Base-by-base conservation (phyloP, 164 flowering plant genomes). In the Dillenia turbinata region DNA sequence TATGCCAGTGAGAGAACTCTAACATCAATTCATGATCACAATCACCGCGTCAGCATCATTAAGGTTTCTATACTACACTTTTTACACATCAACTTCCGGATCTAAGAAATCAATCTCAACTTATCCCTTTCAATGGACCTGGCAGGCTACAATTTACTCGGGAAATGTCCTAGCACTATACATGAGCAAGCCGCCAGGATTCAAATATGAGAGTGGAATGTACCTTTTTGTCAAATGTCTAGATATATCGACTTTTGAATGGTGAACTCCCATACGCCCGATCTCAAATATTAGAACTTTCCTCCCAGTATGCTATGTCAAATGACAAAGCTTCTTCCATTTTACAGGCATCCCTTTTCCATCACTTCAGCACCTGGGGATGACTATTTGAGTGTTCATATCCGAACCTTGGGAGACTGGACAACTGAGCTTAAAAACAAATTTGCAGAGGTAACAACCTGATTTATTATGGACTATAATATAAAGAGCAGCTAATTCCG, bases 281-380 rank as follows among this genome's bases (percentile, higher is more conserved):
- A 24, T 46, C 10, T 11, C 13, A n/a, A 57, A 48, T 14, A 47
- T 46, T 11, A 24, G n/a, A 13, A 10, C 40, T 33, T 33, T 33
- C 40, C 6, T 26, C 40, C 40, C 40, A 33, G 40, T 33, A 33
- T 33, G 40, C 7, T 33, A 4, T 33, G 8, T 9, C 46, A 44
- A 26, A 44, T 11, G 47, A 26, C 7, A 40, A 46, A 26, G 9
- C 15, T 1, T 40, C 6, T 52, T 44, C 54, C 14, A 17, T 43
- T 55, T 60, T 44, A 54, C 76, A 93, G 97, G 98, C 98, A 94
- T 77, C 98, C 97, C 12, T 93, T 93, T 74, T 87, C 97, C 12
- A 87, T 90, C 68, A 90, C 98, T 66, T 93, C 98, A 47, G 97
- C 98, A n/a, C 98, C 97, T 10, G 92, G 80, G 53, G 97, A 93